These are phyloP conservation scores for Jasminum sambac DNA, from an alignment of 257 asterid genomes.

Conservation along the genomic window DNA sequence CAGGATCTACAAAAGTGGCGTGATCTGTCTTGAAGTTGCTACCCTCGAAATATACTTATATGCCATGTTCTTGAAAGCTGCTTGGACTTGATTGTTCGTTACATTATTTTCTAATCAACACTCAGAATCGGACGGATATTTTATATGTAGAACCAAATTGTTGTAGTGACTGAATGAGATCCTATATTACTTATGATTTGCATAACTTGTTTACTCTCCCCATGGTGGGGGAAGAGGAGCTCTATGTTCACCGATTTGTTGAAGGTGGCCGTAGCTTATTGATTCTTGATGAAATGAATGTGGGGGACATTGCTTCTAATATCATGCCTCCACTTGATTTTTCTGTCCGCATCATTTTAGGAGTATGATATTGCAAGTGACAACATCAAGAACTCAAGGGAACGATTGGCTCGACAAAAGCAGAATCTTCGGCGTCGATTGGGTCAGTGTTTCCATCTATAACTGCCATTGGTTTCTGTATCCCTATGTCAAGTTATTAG, in stretches of 20 bases:
- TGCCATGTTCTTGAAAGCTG: background rate
- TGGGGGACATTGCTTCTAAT: conserved; percentile 18
- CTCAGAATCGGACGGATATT: background rate
- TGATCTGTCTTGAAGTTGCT: background rate
- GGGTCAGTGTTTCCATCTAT: conserved; percentile 52
- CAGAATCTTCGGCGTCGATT: conserved; percentile 88
- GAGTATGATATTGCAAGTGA: conserved; percentile 88
- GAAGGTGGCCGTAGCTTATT: conserved; percentile 15
- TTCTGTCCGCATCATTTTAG: conserved; percentile 43
- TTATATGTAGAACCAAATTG: background rate
- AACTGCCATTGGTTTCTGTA: conserved; percentile 12
- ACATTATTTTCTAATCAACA: background rate
- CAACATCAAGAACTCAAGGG: conserved; percentile 77
- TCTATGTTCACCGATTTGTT: conserved; percentile 1
- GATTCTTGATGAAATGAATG: background rate
- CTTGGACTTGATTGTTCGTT: background rate
- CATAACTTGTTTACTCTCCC: background rate
- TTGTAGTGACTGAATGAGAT: background rate
- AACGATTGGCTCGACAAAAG: conserved; percentile 88
- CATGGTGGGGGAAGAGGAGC: background rate
- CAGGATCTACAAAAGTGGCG: background rate
- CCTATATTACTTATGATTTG: background rate
- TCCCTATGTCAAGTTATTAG: background rate
- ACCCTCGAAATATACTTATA: background rate
- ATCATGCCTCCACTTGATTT: conserved; percentile 23